Base-by-base conservation (phyloP, 2,329 filamentous ascomycete species). In the Talaromyces amestolkiae region DNA sequence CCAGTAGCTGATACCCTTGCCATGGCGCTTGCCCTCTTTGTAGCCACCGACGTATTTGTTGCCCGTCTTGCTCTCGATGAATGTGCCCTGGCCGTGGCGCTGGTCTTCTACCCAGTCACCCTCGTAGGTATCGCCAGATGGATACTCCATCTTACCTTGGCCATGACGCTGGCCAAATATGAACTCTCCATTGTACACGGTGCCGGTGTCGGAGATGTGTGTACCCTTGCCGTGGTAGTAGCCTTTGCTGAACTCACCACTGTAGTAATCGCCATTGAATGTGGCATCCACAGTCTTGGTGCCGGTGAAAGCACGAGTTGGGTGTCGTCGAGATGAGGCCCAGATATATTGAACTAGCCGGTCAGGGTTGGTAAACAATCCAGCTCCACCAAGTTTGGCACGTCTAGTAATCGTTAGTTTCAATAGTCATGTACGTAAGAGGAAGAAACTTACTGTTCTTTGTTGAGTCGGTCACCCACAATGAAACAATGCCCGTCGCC, bases 21-120 rank as follows among this genome's bases (percentile, higher is more conserved):
- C 87, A 68, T 85, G 83, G 47, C 84, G 83, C 74, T 86, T 86
- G 69, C 86, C 85, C 64, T 85, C 81, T 69, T 84, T 82, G 79
- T 86, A 89, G 22, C 84, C 85, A 31, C 87, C 87, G 15, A 84
- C 83, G 68, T 86, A 88, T 49, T 84, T 85, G 71, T 88, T 88
- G 56, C 85, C 85, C 0, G 84, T 87, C 56, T 82, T 78, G 37
- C 79, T 79, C 69, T 87, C 84, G 37, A 85, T 77, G 65, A 84
- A 85, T 1, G 82, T 85, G 35, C 86, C 86, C 27, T 84, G 81
- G 3, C 86, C 86, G 68, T 87, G 83, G 31, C 76, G 78, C 49
- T 80, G 74, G 68, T 81, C 79, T 27, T 81, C 76, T 31, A 74
- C 70, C 80, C 81, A 83, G 64, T 80, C 79, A 13, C 81, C 81